Base-by-base conservation (phyloP, 2,329 filamentous ascomycete genomes). In the Sporothrix pseudoabietina region DNA sequence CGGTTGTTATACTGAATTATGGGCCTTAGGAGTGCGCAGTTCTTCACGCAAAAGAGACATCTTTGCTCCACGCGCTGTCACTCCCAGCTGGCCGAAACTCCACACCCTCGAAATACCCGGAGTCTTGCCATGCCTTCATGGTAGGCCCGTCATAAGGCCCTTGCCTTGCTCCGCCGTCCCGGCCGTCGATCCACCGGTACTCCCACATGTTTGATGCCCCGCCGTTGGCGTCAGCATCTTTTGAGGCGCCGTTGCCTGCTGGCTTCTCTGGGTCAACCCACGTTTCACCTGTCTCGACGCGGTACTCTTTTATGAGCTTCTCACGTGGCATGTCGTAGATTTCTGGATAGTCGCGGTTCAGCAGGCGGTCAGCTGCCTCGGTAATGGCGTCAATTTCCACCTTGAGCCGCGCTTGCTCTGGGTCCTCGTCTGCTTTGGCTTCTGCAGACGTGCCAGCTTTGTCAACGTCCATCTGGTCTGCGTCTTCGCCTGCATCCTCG, bases 91-190 rank as follows among this genome's bases (percentile, higher is more conserved):
- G 84, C 76, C 90, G 87, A 78, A 95, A 94, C 80, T 94, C 95
- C 32, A 97, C 94, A 0, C 93, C 93, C 76, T 96, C 91, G 82
- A 99, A 99, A 80, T 98, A 98, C 2, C 96, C 96, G 32, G 94
- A 94, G 75, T 93, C 90, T 77, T 92, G 90, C 96, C 96, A 99
- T 2, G 93, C 92, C 78, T 90, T 89, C 96, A 99, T 98, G 52
- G 91, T 95, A 5, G 86, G 81, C 8, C 87, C 88, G 79, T 98
- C 94, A 80, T 94, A 99, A 0, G 96, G 95, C 0, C 96, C 96
- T 81, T 99, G 94, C 73, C 88, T 87, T 66, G 89, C 87, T 12
- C 88, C 93, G 39, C 89, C 92, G 79, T 97, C 95, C 55, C 94
- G 87, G 22, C 93, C 93, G 80, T 97, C 94, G 54, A 90, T 91